phyloP scores from a whole-genome alignment of 2,329 filamentous ascomycete species.

The Xylariaceae sp. region DNA sequence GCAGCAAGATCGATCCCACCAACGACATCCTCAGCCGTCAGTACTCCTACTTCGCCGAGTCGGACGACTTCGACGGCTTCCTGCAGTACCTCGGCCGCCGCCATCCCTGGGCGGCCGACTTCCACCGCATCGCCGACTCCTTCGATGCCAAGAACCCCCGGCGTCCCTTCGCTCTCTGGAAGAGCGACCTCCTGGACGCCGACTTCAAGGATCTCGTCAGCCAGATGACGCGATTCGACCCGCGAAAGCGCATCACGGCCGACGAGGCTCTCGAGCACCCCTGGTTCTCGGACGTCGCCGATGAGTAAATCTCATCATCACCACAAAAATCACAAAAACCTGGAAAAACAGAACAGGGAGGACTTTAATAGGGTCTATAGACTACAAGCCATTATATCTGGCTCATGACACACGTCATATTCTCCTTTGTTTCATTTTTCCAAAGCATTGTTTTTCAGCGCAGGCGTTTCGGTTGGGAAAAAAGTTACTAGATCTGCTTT shows the following conservation, averaged over 20 bases:
- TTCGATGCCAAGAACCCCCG: conserved; percentile 40
- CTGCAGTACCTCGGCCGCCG: conserved; percentile 38
- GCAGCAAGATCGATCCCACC: conserved; percentile 33
- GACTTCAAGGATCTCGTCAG: conserved; percentile 37
- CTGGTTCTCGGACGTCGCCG: conserved; percentile 26
- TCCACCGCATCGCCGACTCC: conserved; percentile 35
- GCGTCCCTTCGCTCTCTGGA: conserved; percentile 38
- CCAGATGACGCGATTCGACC: conserved; percentile 38
- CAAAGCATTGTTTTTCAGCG: not conserved
- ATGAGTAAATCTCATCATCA: conserved; percentile 7
- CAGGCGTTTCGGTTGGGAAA: conserved; percentile 8
- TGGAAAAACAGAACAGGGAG: not conserved
- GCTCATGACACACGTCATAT: not conserved
- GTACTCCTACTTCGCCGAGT: conserved; percentile 43
- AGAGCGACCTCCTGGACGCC: conserved; percentile 35
- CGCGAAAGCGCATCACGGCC: conserved; percentile 36
- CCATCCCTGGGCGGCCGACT: conserved; percentile 36
- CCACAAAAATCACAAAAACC: not conserved
- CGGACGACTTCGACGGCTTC: conserved; percentile 37
- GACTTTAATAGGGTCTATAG: not conserved
- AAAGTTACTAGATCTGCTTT: conserved; percentile 1
- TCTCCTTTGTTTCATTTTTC: not conserved
- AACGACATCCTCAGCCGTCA: conserved; percentile 41
- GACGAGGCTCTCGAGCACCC: conserved; percentile 35
- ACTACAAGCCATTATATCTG: not conserved